Conservation (phyloP, 768 basidiomycete genomes). For the Mycena polygramma region DNA sequence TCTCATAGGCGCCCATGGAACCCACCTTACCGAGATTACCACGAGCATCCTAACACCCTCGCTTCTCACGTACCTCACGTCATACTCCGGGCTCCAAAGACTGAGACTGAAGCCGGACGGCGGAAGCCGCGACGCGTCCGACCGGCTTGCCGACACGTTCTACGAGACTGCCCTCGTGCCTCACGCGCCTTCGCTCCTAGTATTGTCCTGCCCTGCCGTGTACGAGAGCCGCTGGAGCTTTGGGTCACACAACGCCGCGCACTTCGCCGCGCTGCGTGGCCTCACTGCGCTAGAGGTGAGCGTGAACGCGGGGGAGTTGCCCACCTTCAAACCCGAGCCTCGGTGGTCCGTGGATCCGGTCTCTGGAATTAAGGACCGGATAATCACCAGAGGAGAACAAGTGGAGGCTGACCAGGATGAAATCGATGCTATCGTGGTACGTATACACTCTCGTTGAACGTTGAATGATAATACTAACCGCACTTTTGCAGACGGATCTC, state of each 20-base stretch:
- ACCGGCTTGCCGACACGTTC: not conserved
- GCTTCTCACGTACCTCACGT: too few species aligned
- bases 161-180: not conserved
- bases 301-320: not conserved
- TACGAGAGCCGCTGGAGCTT: conserved; percentile 10
- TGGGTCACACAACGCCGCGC: not conserved
- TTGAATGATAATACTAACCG: not conserved
- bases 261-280: not conserved
- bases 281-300: not conserved
- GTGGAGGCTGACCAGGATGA: conserved; percentile 3
- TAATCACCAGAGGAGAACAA: too few species aligned
- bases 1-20: too few species aligned
- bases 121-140: not conserved
- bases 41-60: too few species aligned
- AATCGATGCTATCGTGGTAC: not conserved
- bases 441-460: not conserved
- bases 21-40: too few species aligned
- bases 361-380: too few species aligned
- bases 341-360: too few species aligned
- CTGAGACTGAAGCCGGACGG: too few species aligned
- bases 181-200: conserved; percentile 5
- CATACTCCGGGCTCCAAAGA: too few species aligned
- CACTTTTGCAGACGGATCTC: not conserved
- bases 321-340: too few species aligned
- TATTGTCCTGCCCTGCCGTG: not conserved